Percentiles rank a stretch among this genome's conserved stretches.
These are phyloP conservation scores for Vigna unguiculata DNA, from an alignment of 306 rosid species.

Conservation along the genomic window DNA sequence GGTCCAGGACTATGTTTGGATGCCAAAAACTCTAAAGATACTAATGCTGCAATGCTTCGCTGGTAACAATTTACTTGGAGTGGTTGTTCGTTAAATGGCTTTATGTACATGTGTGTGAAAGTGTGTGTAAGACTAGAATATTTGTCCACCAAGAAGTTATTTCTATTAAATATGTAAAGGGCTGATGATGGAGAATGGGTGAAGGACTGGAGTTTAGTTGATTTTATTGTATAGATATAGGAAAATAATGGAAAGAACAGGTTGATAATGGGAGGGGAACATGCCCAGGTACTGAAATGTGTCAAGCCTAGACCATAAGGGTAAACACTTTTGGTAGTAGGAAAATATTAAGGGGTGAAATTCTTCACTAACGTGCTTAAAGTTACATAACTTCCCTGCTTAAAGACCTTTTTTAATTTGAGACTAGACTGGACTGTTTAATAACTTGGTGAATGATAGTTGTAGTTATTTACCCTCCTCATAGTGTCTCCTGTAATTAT, in stretches of 20 bases:
- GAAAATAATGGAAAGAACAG: constrained; percentile 9
- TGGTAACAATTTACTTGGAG: constrained; percentile 63
- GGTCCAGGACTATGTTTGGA: constrained; percentile 93
- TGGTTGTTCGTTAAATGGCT: constrained; percentile 20
- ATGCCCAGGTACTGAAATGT: constrained; percentile 1
- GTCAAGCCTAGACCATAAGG: constrained; percentile 24
- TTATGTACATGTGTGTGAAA: neutral
- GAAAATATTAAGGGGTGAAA: constrained; percentile 8
- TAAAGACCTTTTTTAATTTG: constrained; percentile 5
- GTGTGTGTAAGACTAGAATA: neutral
- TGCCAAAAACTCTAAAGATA: constrained; percentile 92
- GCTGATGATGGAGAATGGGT: neutral
- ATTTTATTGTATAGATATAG: constrained; percentile 5
- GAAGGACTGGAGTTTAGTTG: neutral
- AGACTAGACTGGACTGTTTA: constrained; percentile 7
- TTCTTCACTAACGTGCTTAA: neutral
- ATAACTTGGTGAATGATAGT: constrained; percentile 7
- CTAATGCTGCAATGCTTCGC: constrained; percentile 98
- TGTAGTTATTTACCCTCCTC: neutral
- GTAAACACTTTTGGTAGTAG: neutral
- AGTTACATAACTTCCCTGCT: neutral
- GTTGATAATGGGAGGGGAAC: constrained; percentile 9
- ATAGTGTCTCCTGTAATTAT: neutral
- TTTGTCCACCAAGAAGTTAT: constrained; percentile 21
- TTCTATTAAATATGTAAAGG: constrained; percentile 17